Evolutionary conservation across 2,329 filamentous ascomycete species (phyloP).

Genomic region (Bipolaris zeicola): DNA sequence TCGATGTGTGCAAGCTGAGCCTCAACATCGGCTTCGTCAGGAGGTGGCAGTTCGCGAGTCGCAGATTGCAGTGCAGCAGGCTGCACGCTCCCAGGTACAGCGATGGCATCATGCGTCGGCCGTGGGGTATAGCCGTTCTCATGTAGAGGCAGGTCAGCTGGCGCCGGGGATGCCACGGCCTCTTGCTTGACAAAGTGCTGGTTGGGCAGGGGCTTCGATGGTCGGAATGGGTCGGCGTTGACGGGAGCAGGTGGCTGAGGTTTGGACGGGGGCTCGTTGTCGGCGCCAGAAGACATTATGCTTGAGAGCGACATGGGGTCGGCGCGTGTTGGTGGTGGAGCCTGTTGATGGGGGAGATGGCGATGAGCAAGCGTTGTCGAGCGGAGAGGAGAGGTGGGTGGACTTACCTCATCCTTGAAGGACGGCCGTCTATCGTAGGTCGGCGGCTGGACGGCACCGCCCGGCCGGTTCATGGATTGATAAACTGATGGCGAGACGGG

Average conservation of each 20-base stretch:
- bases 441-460: constrained; percentile 42
- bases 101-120: constrained; percentile 31
- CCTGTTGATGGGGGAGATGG: constrained; percentile 17
- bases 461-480: constrained; percentile 32
- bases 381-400: constrained; percentile 13
- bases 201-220: constrained; percentile 29
- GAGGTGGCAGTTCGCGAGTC: constrained; percentile 37
- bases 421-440: constrained; percentile 40
- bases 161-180: constrained; percentile 37
- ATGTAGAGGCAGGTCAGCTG: constrained; percentile 29
- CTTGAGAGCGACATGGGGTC: constrained; percentile 97
- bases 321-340: constrained; percentile 75
- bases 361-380: constrained; percentile 25
- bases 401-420: constrained; percentile 45
- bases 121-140: constrained; percentile 25
- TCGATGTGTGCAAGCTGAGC: constrained; percentile 66
- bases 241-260: constrained; percentile 48
- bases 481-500: constrained; percentile 47
- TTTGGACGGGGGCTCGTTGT: constrained; percentile 68
- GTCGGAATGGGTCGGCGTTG: constrained; percentile 25
- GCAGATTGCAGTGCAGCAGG: constrained; percentile 22
- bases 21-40: constrained; percentile 70
- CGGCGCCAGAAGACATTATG: constrained; percentile 83
- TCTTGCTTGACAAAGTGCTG: constrained; percentile 46
- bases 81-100: constrained; percentile 26